A percentile compares a stretch with the other conserved stretches of the same genome.
Evolutionary conservation across 352 stramenopile genomes (phyloP).

Genomic region (Albugo candida): DNA sequence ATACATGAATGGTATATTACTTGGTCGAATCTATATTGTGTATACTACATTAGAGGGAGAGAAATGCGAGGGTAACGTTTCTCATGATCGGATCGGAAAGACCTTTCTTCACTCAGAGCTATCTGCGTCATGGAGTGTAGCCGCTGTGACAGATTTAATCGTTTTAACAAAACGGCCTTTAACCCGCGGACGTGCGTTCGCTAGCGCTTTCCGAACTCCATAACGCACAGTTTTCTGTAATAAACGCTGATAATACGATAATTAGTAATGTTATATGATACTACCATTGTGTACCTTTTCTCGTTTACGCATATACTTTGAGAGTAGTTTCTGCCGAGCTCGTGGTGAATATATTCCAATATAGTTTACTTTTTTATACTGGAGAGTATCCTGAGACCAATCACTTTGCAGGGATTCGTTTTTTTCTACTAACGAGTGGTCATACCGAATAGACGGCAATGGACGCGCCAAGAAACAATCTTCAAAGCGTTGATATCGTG

Average conservation of each 20-base stretch:
- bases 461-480: no score
- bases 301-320: conserved; percentile 66
- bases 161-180: conserved; percentile 76
- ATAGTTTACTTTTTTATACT: conserved; percentile 14
- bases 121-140: conserved; percentile 2
- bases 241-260: conserved; percentile 13
- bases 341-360: conserved; percentile 54
- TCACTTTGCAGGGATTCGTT: conserved; percentile 6
- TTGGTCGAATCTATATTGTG: no score
- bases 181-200: conserved; percentile 49
- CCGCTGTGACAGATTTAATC: conserved; percentile 48
- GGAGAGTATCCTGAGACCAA: no score
- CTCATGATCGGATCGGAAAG: no score
- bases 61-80: no score
- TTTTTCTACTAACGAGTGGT: background rate
- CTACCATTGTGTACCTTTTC: conserved; percentile 14
- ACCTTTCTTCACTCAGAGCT: no score
- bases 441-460: no score
- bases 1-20: no score
- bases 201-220: conserved; percentile 58
- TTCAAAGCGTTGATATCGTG: no score
- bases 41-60: no score
- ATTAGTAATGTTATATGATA: background rate
- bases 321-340: conserved; percentile 35
- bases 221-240: conserved; percentile 63